These are phyloP conservation scores for Tylopilus plumbeoviolaceoides DNA, from an alignment of 768 basidiomycete genomes.

Conservation along the genomic window DNA sequence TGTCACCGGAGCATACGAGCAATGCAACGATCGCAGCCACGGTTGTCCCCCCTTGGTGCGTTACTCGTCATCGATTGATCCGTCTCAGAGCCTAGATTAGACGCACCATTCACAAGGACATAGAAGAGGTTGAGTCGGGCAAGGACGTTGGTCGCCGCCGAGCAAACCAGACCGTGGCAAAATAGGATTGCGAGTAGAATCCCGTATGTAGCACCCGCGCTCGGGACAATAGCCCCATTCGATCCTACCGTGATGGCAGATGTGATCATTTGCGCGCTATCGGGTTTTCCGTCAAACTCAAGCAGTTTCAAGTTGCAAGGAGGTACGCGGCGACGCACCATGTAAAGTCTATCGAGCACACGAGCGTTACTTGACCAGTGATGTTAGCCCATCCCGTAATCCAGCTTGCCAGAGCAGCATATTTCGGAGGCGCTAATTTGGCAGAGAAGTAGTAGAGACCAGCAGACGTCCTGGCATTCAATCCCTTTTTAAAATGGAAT, in stretches of 20 bases:
- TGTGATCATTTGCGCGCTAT: slow-evolving; percentile 71
- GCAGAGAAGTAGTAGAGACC: slow-evolving; percentile 79
- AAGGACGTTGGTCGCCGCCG: slow-evolving; percentile 59
- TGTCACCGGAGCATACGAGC: slow-evolving; percentile 51
- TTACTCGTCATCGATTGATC: not conserved
- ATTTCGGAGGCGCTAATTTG: slow-evolving; percentile 60
- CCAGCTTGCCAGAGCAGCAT: slow-evolving; percentile 58
- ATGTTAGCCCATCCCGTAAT: slow-evolving; percentile 68
- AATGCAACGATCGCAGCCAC: slow-evolving; percentile 59
- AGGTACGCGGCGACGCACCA: slow-evolving; percentile 34
- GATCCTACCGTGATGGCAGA: slow-evolving; percentile 62
- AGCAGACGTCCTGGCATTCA: slow-evolving; percentile 57
- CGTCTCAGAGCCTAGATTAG: not conserved
- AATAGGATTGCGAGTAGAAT: slow-evolving; percentile 62
- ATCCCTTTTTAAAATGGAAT: not conserved
- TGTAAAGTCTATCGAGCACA: slow-evolving; percentile 73
- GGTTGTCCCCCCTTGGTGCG: slow-evolving; percentile 52
- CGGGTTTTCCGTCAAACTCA: not conserved
- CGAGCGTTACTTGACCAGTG: slow-evolving; percentile 64
- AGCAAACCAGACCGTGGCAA: slow-evolving; percentile 67
- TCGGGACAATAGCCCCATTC: slow-evolving; percentile 48
- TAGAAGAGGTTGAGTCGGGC: slow-evolving; percentile 71
- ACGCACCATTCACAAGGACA: slow-evolving; percentile 58
- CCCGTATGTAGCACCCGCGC: slow-evolving; percentile 60
- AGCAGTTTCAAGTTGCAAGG: not conserved